phyloP scores from a whole-genome alignment of 139 green algal genomes.

The Chlorella ohadii region DNA sequence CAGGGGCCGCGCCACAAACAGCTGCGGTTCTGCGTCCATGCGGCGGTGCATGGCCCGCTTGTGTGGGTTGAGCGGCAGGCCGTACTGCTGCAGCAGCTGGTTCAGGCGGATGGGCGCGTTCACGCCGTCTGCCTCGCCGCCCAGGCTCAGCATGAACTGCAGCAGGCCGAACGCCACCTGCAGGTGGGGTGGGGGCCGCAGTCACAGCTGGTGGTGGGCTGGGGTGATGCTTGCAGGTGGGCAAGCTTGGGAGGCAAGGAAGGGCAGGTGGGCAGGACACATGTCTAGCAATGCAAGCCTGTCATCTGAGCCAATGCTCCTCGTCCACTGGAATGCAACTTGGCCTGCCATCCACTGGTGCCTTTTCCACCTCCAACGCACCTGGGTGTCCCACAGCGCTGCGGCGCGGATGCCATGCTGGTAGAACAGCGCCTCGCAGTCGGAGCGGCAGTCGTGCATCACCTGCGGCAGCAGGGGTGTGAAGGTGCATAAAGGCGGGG shows the following conservation, averaged over 20 bases:
- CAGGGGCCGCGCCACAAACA: constrained; percentile 6
- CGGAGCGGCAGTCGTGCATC: constrained; percentile 32
- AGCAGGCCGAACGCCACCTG: constrained; percentile 28
- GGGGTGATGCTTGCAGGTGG: background rate
- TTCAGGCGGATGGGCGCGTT: constrained; percentile 8
- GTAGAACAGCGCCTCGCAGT: constrained; percentile 36
- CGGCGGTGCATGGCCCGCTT: constrained; percentile 28
- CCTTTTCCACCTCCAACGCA: background rate
- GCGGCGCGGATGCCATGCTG: constrained; percentile 1
- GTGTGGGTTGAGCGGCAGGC: constrained; percentile 17
- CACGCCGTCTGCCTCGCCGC: background rate
- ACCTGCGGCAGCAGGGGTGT: constrained; percentile 1
- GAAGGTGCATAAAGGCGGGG: no score
- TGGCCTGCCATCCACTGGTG: background rate
- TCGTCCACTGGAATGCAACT: no score
- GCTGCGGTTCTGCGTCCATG: constrained; percentile 11
- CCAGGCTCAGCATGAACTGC: constrained; percentile 8
- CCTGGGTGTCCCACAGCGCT: constrained; percentile 26
- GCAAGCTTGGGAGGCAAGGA: no score
- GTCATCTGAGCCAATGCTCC: no score
- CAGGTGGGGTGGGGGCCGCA: background rate
- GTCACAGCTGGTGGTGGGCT: no score
- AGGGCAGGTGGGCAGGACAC: no score
- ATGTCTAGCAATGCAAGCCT: no score
- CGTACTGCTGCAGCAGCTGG: constrained; percentile 15